phyloP scores from a whole-genome alignment of 306 rosid species.

The Leucaena leucocephala region DNA sequence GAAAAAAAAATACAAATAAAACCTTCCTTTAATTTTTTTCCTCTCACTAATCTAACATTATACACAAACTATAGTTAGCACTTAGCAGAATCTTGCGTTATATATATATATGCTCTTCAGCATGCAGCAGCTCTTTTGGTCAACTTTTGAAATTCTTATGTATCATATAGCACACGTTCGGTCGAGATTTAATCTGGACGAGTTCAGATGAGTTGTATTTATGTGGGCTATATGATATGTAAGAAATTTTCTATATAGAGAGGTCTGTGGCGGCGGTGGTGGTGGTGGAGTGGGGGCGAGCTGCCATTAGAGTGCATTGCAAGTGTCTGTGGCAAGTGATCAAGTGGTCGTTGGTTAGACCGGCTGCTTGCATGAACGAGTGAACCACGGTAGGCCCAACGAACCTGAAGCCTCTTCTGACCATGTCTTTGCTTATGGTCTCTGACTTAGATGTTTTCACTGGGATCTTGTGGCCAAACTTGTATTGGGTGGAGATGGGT shows the following conservation, averaged over 20 bases:
- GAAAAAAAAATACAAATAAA: background rate
- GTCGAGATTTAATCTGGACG: background rate
- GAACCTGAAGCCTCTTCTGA: constrained; percentile 74
- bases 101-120: constrained; percentile 37
- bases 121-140: constrained; percentile 13
- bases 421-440: constrained; percentile 94
- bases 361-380: constrained; percentile 95
- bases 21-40: background rate
- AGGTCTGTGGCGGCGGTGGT: constrained; percentile 24
- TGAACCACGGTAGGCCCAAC: constrained; percentile 97
- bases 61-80: constrained; percentile 56
- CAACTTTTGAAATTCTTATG: constrained; percentile 14
- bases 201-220: background rate
- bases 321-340: constrained; percentile 88
- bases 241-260: constrained; percentile 33
- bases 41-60: constrained; percentile 43
- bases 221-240: background rate
- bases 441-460: constrained; percentile 98
- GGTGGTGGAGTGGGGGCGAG: constrained; percentile 30
- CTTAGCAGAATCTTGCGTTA: constrained; percentile 48
- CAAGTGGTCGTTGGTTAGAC: constrained; percentile 92
- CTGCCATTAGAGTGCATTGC: constrained; percentile 65
- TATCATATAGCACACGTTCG: background rate
- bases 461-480: constrained; percentile 84
- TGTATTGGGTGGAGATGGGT: constrained; percentile 83